phyloP scores from a whole-genome alignment of 805 yeast genomes.

The Candida silvatica region DNA sequence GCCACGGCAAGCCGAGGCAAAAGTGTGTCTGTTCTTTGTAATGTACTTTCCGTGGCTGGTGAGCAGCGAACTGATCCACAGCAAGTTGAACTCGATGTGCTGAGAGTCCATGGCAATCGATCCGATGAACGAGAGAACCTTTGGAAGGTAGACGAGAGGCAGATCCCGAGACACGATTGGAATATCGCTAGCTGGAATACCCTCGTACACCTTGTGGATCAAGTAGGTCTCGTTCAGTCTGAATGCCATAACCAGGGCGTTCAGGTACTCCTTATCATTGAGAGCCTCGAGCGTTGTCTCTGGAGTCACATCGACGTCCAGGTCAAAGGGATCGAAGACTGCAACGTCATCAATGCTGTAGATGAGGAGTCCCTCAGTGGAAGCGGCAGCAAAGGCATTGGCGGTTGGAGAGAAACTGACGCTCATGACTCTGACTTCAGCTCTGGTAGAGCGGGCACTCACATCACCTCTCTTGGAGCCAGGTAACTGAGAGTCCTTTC shows the following conservation, averaged over 20 bases:
- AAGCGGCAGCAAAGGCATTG: conserved; percentile 84
- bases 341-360: conserved; percentile 70
- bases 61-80: conserved; percentile 71
- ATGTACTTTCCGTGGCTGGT: conserved; percentile 74
- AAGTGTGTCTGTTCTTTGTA: conserved; percentile 49
- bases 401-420: conserved; percentile 86
- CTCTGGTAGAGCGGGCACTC: conserved; percentile 63
- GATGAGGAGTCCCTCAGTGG: conserved; percentile 86
- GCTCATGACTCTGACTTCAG: conserved; percentile 75
- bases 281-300: conserved; percentile 58
- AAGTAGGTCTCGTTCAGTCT: conserved; percentile 77
- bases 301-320: conserved; percentile 89
- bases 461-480: conserved; percentile 84
- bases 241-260: conserved; percentile 87
- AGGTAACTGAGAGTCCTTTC: conserved; percentile 63
- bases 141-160: conserved; percentile 69
- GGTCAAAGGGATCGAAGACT: conserved; percentile 88
- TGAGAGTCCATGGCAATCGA: conserved; percentile 58
- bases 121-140: conserved; percentile 63
- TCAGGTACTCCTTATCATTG: conserved; percentile 52
- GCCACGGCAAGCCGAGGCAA: conserved; percentile 55
- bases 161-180: conserved; percentile 55
- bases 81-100: conserved; percentile 75
- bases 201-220: conserved; percentile 65
- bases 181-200: conserved; percentile 64